Conservation (phyloP, 2,329 filamentous ascomycete species). For the Trichoderma asperellum region DNA sequence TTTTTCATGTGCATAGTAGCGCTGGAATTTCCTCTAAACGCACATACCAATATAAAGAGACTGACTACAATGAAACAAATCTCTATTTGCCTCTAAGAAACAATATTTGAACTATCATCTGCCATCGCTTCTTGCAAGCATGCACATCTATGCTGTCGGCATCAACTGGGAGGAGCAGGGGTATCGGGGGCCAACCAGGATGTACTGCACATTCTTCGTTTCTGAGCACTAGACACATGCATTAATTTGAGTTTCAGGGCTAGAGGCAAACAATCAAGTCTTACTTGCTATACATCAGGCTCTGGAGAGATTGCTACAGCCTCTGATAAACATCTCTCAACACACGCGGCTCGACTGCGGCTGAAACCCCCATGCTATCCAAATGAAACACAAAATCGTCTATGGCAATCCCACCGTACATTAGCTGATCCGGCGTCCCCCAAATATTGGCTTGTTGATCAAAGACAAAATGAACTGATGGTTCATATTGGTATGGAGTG, state of each 20-base stretch:
- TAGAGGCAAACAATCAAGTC: background rate
- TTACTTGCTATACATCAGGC: background rate
- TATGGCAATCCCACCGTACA: constrained; percentile 30
- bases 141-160: background rate
- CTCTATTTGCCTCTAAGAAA: background rate
- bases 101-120: background rate
- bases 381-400: constrained; percentile 32
- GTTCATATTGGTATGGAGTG: background rate
- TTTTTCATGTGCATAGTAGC: background rate
- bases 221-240: background rate
- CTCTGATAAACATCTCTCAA: constrained; percentile 18
- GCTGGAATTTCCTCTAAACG: background rate
- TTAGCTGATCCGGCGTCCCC: constrained; percentile 28
- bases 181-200: background rate
- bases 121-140: background rate
- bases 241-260: background rate
- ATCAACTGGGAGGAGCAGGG: background rate
- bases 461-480: background rate
- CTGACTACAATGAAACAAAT: background rate
- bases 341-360: constrained; percentile 23
- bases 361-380: background rate
- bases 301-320: background rate
- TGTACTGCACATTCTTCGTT: background rate
- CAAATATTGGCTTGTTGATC: constrained; percentile 27
- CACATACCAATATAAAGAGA: background rate